Conservation (phyloP, 495 filamentous ascomycete species). For the Aspergillus biplanus region DNA sequence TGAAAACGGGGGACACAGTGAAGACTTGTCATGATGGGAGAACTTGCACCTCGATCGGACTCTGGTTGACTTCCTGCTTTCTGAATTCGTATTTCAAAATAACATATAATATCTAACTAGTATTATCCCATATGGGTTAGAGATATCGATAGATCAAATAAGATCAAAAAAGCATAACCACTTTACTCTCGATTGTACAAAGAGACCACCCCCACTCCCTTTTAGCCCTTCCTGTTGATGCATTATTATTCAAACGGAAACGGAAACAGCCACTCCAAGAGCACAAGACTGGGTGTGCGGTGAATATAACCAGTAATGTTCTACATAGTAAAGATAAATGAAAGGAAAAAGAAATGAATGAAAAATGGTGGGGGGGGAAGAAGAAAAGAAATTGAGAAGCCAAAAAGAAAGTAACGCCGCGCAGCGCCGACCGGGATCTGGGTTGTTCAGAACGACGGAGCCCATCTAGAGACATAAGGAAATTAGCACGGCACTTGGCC, state of each 20-base stretch:
- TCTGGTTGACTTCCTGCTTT: not conserved
- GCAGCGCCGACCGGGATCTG: slow-evolving; percentile 30
- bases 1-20: not conserved
- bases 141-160: slow-evolving; percentile 25
- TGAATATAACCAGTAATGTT: slow-evolving; percentile 22
- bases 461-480: slow-evolving; percentile 30
- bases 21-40: not conserved
- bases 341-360: slow-evolving; percentile 9
- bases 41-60: not conserved
- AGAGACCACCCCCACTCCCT: slow-evolving; percentile 14
- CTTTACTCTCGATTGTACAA: slow-evolving; percentile 27
- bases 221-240: slow-evolving; percentile 22
- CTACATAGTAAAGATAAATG: slow-evolving; percentile 21
- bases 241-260: slow-evolving; percentile 26
- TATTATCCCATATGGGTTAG: slow-evolving; percentile 23
- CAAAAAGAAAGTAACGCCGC: slow-evolving; percentile 42
- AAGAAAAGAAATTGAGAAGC: slow-evolving; percentile 25
- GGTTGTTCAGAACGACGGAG: slow-evolving; percentile 27
- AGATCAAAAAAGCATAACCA: slow-evolving; percentile 22
- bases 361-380: slow-evolving; percentile 12
- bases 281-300: slow-evolving; percentile 10
- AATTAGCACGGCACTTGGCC: slow-evolving; percentile 24
- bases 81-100: slow-evolving; percentile 13
- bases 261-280: slow-evolving; percentile 18
- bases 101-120: slow-evolving; percentile 22